Evolutionary conservation across 2,329 filamentous ascomycete genomes (phyloP), one percentile per base, ranked within the genome.

Genomic region (Calcarisporium arbuscula): DNA sequence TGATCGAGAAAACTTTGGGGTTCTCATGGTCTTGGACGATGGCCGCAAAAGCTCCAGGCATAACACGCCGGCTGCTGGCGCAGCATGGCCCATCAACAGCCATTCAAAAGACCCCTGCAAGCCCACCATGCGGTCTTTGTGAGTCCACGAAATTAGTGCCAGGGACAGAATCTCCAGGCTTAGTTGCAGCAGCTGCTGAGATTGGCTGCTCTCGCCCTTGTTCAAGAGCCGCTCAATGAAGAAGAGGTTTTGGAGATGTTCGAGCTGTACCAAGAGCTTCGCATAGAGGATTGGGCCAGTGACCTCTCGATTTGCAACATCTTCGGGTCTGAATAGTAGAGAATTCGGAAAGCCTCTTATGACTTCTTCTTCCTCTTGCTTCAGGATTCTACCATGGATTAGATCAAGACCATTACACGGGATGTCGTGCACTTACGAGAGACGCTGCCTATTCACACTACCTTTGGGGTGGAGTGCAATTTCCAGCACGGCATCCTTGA

Each of bases 141-240:
- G 65, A 0, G 65, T 70, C 68, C 68, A 72, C 30, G 69, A 58
- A 5, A 63, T 48, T 5, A 72, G 50, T 0, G 66, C 68, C 9
- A 66, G 44, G 1, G 60, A 58, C 1, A 72, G 62, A 53, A 73
- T 61, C 41, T 71, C 62, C 16, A 63, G 66, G 26, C 67, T 69
- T 15, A 64, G 58, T 2, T 60, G 49, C 7, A 72, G 49, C 8
- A 70, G 51, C n/a, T n/a, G n/a, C n/a, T n/a, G n/a, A n/a, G n/a
- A n/a, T n/a, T n/a, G n/a, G 10, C 64, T 55, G 0, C 59, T 59
- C 8, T 60, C 53, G 8, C 60, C 56, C 14, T 70, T 72, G 16
- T 71, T 58, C 8, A 80, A 53, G 0, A 79, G 61, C n/a, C 77
- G 61, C 36, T 80, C 70, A 6, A 79, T 56, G 8, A 80, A 65